Evolutionary conservation across 352 stramenopile genomes (phyloP).

Genomic region (Globisporangium lucens): DNA sequence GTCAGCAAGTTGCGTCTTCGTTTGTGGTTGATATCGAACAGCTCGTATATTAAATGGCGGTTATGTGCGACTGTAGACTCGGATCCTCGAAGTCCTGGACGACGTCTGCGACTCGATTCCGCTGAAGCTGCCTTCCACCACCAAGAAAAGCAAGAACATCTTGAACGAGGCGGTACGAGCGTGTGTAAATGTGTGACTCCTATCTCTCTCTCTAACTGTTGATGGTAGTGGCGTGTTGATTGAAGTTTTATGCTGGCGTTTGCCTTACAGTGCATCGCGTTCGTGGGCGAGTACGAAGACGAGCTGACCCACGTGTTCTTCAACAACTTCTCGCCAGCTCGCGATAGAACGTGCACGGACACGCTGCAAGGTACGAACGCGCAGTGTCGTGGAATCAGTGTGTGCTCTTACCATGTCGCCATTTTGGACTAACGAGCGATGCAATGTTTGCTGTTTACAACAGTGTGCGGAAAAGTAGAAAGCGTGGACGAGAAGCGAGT

Average conservation of each 20-base stretch:
- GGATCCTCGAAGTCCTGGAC: slow-evolving; percentile 85
- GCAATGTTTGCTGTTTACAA: not conserved
- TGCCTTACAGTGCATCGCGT: slow-evolving; percentile 57
- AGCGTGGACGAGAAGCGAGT: not conserved
- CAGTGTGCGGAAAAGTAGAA: slow-evolving; percentile 7
- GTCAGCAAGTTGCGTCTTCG: slow-evolving; percentile 16
- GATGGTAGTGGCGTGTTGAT: not conserved
- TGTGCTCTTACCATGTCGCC: no score
- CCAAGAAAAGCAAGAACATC: slow-evolving; percentile 55
- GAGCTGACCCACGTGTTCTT: slow-evolving; percentile 76
- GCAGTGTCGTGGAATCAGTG: not conserved
- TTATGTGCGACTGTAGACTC: slow-evolving; percentile 30
- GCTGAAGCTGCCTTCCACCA: slow-evolving; percentile 32
- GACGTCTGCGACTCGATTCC: slow-evolving; percentile 55
- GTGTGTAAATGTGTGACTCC: not conserved
- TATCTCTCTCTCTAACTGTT: not conserved
- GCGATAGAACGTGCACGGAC: slow-evolving; percentile 50
- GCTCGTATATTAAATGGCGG: not conserved
- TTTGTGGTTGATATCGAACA: not conserved
- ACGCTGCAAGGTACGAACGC: slow-evolving; percentile 41
- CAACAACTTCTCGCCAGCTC: slow-evolving; percentile 68
- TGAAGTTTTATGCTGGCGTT: not conserved
- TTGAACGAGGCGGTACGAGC: slow-evolving; percentile 48
- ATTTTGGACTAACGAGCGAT: not conserved
- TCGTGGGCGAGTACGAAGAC: slow-evolving; percentile 77